Percentiles rank a stretch among this genome's conserved stretches.
These are phyloP conservation scores for Mycena albidolilacea DNA, from an alignment of 768 basidiomycete species.

Conservation along the genomic window DNA sequence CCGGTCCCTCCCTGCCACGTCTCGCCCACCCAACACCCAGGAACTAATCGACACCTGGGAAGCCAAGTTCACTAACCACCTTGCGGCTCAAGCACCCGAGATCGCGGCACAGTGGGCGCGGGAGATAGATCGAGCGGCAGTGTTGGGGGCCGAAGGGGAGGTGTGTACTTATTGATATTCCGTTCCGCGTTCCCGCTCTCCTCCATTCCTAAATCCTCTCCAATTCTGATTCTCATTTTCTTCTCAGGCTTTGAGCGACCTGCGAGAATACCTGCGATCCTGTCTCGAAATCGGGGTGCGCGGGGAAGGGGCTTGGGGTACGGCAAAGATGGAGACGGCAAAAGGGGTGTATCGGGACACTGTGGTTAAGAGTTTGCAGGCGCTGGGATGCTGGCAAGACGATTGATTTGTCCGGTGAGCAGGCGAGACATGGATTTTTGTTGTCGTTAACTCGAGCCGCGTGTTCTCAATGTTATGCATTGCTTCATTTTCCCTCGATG, in stretches of 20 bases:
- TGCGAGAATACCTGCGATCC: conserved; percentile 28
- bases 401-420: not conserved
- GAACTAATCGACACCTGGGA: conserved; percentile 31
- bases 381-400: not conserved
- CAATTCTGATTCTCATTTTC: not conserved
- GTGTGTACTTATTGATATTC: not conserved
- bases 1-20: not conserved
- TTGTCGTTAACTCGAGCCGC: no score
- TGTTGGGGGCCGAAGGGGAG: conserved; percentile 27
- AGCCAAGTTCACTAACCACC: conserved; percentile 17
- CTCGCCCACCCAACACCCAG: conserved; percentile 6
- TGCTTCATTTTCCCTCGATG: no score
- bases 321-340: conserved; percentile 21
- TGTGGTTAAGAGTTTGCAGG: conserved; percentile 18
- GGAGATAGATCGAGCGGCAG: conserved; percentile 18
- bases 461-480: no score
- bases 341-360: conserved; percentile 18
- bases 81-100: conserved; percentile 16
- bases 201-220: not conserved
- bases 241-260: conserved; percentile 25
- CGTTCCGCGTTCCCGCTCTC: not conserved
- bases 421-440: not conserved
- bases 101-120: conserved; percentile 27
- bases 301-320: not conserved
- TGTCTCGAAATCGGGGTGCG: conserved; percentile 36